Conservation (phyloP, 2,329 filamentous ascomycete genomes). For the Metarhizium guizhouense region DNA sequence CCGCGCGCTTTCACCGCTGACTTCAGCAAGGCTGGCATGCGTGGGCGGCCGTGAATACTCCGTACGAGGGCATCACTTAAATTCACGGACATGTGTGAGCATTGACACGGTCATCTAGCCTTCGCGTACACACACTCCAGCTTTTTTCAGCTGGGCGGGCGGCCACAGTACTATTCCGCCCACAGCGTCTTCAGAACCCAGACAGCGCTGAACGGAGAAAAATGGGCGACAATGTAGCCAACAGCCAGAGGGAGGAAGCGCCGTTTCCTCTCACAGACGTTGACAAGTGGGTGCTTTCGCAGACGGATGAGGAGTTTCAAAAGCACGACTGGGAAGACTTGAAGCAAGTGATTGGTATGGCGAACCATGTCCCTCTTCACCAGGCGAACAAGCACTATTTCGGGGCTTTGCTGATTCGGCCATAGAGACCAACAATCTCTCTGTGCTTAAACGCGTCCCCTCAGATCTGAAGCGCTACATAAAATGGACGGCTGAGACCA, state of each 20-base stretch:
- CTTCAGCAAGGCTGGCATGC: neutral
- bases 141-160: no score
- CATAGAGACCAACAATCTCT: slow-evolving; percentile 51
- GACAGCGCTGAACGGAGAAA: neutral
- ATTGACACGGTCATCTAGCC: no score
- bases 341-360: slow-evolving; percentile 54
- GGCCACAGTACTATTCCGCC: no score
- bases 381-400: no score
- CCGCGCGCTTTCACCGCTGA: neutral
- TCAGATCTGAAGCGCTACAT: slow-evolving; percentile 75
- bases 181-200: no score
- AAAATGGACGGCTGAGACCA: slow-evolving; percentile 62
- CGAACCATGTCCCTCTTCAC: neutral
- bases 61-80: neutral
- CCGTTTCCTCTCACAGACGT: slow-evolving; percentile 52
- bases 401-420: neutral
- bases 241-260: slow-evolving; percentile 25
- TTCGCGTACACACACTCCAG: no score
- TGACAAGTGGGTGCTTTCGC: slow-evolving; percentile 49
- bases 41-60: neutral
- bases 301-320: slow-evolving; percentile 61
- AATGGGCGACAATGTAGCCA: slow-evolving; percentile 29
- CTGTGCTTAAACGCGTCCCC: slow-evolving; percentile 68
- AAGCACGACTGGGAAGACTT: slow-evolving; percentile 68
- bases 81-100: neutral